Evolutionary conservation across 1,139 yeast species (phyloP).

Genomic region (Nadsonia commutata): DNA sequence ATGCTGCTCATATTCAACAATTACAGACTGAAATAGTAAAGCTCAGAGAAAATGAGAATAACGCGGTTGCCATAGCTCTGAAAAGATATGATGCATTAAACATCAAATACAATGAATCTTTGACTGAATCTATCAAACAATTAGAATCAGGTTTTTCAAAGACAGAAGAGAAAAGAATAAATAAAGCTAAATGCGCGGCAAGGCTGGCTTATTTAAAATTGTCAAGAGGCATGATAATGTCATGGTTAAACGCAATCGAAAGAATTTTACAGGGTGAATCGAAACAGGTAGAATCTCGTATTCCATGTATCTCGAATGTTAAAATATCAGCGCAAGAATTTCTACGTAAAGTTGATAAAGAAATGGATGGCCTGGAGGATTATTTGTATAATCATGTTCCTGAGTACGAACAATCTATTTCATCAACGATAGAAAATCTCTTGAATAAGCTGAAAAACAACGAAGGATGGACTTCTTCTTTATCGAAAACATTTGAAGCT

Average conservation of each 20-base stretch:
- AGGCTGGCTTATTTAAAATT: neutral
- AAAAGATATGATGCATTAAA: slow-evolving; percentile 11
- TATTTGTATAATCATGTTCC: neutral
- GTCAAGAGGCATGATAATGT: neutral
- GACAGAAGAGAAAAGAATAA: neutral
- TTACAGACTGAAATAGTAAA: slow-evolving; percentile 69
- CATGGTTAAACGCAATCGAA: neutral
- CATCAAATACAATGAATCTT: slow-evolving; percentile 9
- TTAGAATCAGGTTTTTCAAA: slow-evolving; percentile 12
- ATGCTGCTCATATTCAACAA: slow-evolving; percentile 71
- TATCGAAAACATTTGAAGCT: neutral
- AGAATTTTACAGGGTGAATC: neutral
- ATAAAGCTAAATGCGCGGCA: neutral
- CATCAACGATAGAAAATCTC: neutral
- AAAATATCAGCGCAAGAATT: neutral
- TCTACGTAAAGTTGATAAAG: neutral
- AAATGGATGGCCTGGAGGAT: neutral
- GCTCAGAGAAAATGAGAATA: slow-evolving; percentile 39
- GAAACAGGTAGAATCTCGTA: neutral
- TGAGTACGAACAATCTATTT: neutral
- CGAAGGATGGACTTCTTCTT: neutral
- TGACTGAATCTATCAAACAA: slow-evolving; percentile 13
- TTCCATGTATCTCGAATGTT: neutral
- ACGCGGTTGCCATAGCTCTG: slow-evolving; percentile 24
- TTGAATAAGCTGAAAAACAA: neutral